These are phyloP conservation scores for Neurospora sp. DNA, from an alignment of 495 filamentous ascomycete species.

Conservation along the genomic window DNA sequence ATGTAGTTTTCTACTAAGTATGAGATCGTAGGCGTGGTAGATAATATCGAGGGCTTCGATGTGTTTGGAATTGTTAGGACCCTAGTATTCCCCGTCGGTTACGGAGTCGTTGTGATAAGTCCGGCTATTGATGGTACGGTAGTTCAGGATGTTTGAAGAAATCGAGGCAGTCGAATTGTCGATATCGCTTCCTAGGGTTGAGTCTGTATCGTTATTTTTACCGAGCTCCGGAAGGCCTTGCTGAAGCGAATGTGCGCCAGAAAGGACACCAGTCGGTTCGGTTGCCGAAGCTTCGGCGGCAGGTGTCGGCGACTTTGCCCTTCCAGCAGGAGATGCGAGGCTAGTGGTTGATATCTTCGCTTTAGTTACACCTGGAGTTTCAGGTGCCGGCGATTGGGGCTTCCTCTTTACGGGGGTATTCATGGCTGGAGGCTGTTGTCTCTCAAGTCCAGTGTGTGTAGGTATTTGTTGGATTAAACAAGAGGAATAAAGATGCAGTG, in stretches of 20 bases:
- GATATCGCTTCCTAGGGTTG: background rate
- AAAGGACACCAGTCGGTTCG: background rate
- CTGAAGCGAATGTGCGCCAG: background rate
- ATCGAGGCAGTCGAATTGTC: slow-evolving; percentile 29
- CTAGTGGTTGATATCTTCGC: background rate
- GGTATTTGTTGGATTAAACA: background rate
- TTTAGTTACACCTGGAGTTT: too few species aligned
- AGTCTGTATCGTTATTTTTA: background rate
- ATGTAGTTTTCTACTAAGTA: slow-evolving; percentile 31
- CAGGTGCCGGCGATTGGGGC: background rate
- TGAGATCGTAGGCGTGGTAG: slow-evolving; percentile 25
- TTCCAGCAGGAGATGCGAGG: background rate
- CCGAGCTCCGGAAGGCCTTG: background rate
- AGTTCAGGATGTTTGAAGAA: slow-evolving; percentile 32
- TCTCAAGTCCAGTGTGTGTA: background rate
- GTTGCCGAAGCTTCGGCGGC: background rate
- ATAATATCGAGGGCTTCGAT: background rate
- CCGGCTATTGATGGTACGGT: slow-evolving; percentile 27
- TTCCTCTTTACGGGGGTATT: background rate
- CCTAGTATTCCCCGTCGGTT: background rate
- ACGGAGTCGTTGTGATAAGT: slow-evolving; percentile 21
- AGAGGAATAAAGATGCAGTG: background rate
- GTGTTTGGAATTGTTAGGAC: background rate
- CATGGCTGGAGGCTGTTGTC: background rate
- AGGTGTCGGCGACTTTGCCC: background rate